phyloP scores from a whole-genome alignment of 805 yeast genomes.

The Wickerhamomyces subpelliculosus region DNA sequence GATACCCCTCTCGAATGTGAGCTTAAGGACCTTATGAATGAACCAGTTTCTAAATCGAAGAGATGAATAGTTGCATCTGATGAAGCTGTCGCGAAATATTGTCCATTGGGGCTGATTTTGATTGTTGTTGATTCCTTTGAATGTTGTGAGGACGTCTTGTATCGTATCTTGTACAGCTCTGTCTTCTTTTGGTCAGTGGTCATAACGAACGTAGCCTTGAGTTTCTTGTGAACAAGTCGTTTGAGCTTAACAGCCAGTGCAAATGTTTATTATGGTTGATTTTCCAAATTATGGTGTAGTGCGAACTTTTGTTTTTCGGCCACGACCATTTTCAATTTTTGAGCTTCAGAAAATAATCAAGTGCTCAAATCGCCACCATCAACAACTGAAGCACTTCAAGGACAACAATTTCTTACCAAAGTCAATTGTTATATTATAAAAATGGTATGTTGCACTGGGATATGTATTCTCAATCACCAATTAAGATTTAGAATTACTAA shows the following conservation, averaged over 20 bases:
- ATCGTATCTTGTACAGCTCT: not conserved
- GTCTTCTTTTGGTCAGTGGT: not conserved
- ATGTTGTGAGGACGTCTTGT: constrained; percentile 2
- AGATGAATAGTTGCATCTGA: constrained; percentile 54
- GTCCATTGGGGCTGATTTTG: constrained; percentile 57
- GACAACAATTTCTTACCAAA: not conserved
- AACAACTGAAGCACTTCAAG: not conserved
- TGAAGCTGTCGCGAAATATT: constrained; percentile 47
- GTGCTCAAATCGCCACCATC: constrained; percentile 1
- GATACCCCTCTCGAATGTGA: constrained; percentile 74
- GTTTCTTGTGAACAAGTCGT: too few species aligned
- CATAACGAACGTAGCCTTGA: too few species aligned
- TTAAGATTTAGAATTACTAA: not conserved
- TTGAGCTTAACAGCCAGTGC: too few species aligned
- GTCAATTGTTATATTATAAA: not conserved
- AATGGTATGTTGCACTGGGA: not conserved
- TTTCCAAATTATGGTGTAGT: not conserved
- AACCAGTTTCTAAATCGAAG: constrained; percentile 40
- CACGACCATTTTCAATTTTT: too few species aligned
- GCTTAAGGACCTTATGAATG: constrained; percentile 23
- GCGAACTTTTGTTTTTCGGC: not conserved
- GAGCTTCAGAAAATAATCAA: not conserved
- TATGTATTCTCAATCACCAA: not conserved
- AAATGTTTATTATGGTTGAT: too few species aligned
- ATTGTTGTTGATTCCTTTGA: constrained; percentile 33